These are phyloP conservation scores for Hygrophoropsis aurantiaca DNA, from an alignment of 768 basidiomycete species.

Conservation along the genomic window DNA sequence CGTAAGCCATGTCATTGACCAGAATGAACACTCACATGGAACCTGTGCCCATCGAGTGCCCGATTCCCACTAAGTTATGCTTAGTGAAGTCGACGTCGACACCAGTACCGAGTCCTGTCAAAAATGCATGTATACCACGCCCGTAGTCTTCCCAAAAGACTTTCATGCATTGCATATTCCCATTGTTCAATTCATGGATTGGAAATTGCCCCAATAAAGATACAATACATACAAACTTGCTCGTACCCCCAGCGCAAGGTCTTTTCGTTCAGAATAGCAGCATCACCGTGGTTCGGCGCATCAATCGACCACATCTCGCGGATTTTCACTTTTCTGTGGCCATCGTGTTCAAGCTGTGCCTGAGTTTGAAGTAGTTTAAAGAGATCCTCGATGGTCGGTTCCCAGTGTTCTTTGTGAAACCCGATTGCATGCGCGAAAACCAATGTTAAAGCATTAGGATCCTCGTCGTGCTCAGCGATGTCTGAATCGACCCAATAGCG, in stretches of 20 bases:
- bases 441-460: slow-evolving; percentile 47
- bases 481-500: slow-evolving; percentile 46
- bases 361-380: slow-evolving; percentile 31
- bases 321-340: slow-evolving; percentile 30
- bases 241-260: slow-evolving; percentile 40
- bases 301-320: slow-evolving; percentile 54
- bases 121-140: slow-evolving; percentile 45
- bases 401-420: slow-evolving; percentile 61
- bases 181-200: too few species aligned
- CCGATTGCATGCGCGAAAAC: slow-evolving; percentile 54
- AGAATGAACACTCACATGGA: slow-evolving; percentile 42
- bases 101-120: slow-evolving; percentile 49
- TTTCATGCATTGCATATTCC: slow-evolving; percentile 12
- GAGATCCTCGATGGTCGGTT: slow-evolving; percentile 51
- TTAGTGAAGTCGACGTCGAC: slow-evolving; percentile 49
- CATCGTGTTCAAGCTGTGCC: not conserved
- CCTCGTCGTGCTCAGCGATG: slow-evolving; percentile 34
- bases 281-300: slow-evolving; percentile 56
- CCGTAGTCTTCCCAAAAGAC: slow-evolving; percentile 58
- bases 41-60: slow-evolving; percentile 56
- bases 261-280: slow-evolving; percentile 47
- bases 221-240: slow-evolving; percentile 33
- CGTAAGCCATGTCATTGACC: not conserved
- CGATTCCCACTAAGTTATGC: slow-evolving; percentile 50
- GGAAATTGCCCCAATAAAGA: not conserved